These are phyloP conservation scores for Alternaria arborescens DNA, from an alignment of 2,329 filamentous ascomycete genomes.

Conservation along the genomic window DNA sequence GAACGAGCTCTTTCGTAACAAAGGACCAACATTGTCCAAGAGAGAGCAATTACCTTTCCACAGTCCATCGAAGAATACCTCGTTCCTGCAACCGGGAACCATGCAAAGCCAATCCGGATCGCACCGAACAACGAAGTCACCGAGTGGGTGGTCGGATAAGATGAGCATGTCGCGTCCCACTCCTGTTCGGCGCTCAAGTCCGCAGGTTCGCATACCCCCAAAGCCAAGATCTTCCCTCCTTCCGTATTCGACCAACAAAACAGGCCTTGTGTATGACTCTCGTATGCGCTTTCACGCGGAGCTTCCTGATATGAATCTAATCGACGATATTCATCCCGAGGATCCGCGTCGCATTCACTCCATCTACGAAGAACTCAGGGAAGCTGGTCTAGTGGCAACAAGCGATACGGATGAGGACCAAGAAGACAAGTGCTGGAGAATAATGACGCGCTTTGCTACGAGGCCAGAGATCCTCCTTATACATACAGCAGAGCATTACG, in stretches of 20 bases:
- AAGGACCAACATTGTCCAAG: conserved; percentile 22
- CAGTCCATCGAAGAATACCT: conserved; percentile 25
- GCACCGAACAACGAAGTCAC: conserved; percentile 16
- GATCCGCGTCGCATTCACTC: conserved; percentile 91
- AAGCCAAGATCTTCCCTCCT: conserved; percentile 48
- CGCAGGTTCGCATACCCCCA: conserved; percentile 42
- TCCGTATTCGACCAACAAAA: conserved; percentile 45
- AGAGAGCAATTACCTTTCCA: conserved; percentile 42
- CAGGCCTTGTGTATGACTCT: conserved; percentile 76
- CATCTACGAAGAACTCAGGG: conserved; percentile 89
- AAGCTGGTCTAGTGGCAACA: conserved; percentile 77
- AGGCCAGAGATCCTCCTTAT: conserved; percentile 81
- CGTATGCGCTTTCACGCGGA: conserved; percentile 97
- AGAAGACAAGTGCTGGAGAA: conserved; percentile 69
- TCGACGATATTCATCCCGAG: conserved; percentile 86
- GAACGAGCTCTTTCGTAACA: conserved; percentile 35
- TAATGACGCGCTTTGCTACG: conserved; percentile 79
- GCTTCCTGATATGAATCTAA: conserved; percentile 53
- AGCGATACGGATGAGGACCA: conserved; percentile 59
- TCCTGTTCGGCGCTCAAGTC: conserved; percentile 26
- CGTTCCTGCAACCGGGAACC: conserved; percentile 13
- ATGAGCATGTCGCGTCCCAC: conserved; percentile 32
- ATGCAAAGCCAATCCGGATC: conserved; percentile 15
- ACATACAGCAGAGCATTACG: conserved; percentile 78
- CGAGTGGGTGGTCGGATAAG: conserved; percentile 30